phyloP scores from a whole-genome alignment of 345 rosid genomes.

The Pistacia atlantica region DNA sequence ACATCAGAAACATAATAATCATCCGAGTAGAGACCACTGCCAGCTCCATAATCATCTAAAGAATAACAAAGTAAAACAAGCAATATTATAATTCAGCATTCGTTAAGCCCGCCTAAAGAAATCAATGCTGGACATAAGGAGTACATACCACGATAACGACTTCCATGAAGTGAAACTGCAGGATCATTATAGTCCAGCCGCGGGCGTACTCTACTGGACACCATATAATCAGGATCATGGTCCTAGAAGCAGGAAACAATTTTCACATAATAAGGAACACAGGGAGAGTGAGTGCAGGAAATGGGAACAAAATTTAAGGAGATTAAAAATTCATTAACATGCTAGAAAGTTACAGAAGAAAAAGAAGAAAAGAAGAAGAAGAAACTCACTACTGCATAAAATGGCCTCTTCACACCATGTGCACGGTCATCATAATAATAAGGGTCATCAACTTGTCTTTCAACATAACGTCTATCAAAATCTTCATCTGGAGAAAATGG shows the following conservation, averaged over 20 bases:
- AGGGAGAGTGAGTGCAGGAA: not conserved
- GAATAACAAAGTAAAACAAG: conserved; percentile 26
- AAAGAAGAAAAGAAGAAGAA: not conserved
- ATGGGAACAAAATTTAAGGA: not conserved
- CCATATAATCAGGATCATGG: conserved; percentile 48
- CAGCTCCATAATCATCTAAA: conserved; percentile 45
- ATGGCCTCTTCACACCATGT: conserved; percentile 55
- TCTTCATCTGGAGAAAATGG: conserved; percentile 49
- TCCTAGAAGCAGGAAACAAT: conserved; percentile 38
- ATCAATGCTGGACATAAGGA: not conserved
- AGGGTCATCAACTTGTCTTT: conserved; percentile 48
- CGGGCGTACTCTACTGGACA: conserved; percentile 44
- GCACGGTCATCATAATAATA: conserved; percentile 39
- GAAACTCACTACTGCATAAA: conserved; percentile 39
- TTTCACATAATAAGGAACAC: conserved; percentile 4
- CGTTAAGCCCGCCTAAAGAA: conserved; percentile 8
- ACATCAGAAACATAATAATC: conserved; percentile 55
- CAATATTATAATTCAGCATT: conserved; percentile 6
- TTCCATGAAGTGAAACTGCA: conserved; percentile 35
- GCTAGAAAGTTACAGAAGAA: not conserved
- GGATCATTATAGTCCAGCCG: conserved; percentile 49
- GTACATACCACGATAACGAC: conserved; percentile 45
- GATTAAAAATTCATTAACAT: not conserved
- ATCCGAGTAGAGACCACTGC: conserved; percentile 37
- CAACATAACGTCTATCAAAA: conserved; percentile 40